phyloP scores from a whole-genome alignment of 805 yeast species.

The Saccharomycopsis schoenii region DNA sequence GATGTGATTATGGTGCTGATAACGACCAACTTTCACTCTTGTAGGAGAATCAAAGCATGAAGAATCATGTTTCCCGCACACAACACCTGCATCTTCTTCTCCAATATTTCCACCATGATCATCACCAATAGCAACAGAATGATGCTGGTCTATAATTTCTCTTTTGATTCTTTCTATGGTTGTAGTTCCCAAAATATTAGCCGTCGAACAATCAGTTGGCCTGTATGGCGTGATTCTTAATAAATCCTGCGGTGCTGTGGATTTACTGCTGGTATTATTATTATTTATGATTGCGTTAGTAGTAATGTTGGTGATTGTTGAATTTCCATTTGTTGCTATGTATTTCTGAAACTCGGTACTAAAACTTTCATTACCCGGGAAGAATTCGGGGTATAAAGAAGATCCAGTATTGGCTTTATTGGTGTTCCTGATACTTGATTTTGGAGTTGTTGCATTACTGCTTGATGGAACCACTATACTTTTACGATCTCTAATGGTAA shows the following conservation, averaged over 20 bases:
- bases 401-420: neutral
- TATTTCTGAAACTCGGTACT: neutral
- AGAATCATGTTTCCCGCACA: neutral
- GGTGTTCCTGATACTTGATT: neutral
- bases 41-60: neutral
- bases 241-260: neutral
- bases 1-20: neutral
- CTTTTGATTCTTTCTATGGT: neutral
- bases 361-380: neutral
- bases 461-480: neutral
- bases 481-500: neutral
- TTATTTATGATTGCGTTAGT: neutral
- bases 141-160: neutral
- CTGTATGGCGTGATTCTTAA: neutral
- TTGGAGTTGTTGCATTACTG: neutral
- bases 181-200: neutral
- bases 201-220: neutral
- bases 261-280: neutral
- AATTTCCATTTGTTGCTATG: neutral
- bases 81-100: neutral
- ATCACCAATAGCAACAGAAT: neutral
- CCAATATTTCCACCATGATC: neutral
- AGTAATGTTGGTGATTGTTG: neutral
- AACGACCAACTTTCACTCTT: neutral
- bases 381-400: neutral